Conservation (phyloP, 2,329 filamentous ascomycete species). For the Lecanicillium sp. region DNA sequence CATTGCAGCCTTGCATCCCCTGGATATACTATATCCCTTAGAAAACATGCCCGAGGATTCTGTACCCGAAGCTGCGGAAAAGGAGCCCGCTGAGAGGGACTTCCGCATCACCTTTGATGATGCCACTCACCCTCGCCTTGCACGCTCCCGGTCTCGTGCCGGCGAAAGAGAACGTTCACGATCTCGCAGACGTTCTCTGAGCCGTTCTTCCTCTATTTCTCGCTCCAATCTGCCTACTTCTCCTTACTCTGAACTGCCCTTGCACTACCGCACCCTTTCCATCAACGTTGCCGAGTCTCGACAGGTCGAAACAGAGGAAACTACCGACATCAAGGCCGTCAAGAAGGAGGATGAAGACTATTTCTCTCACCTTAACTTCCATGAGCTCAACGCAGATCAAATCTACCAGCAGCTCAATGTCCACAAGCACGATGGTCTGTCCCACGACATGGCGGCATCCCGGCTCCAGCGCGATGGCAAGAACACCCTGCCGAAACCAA, state of each 20-base stretch:
- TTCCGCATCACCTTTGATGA: slow-evolving; percentile 18
- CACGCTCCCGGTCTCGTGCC: slow-evolving; percentile 11
- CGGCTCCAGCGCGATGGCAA: slow-evolving; percentile 31
- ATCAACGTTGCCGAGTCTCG: slow-evolving; percentile 31
- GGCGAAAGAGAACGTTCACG: slow-evolving; percentile 10
- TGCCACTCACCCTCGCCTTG: slow-evolving; percentile 13
- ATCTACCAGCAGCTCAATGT: slow-evolving; percentile 33
- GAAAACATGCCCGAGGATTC: slow-evolving; percentile 13
- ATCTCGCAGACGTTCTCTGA: slow-evolving; percentile 16
- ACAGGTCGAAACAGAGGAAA: slow-evolving; percentile 15
- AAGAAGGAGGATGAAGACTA: slow-evolving; percentile 33
- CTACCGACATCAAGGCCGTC: slow-evolving; percentile 14
- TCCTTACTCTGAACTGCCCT: slow-evolving; percentile 28
- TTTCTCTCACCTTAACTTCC: slow-evolving; percentile 31
- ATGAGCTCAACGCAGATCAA: slow-evolving; percentile 25
- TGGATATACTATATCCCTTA: no score
- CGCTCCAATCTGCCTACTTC: slow-evolving; percentile 20
- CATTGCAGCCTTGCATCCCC: no score
- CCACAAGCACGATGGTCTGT: slow-evolving; percentile 24
- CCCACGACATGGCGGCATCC: slow-evolving; percentile 21
- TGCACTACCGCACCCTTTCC: slow-evolving; percentile 32
- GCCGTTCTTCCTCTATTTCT: slow-evolving; percentile 13
- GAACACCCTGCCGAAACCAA: slow-evolving; percentile 32
- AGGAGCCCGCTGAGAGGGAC: slow-evolving; percentile 15
- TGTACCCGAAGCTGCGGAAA: slow-evolving; percentile 13